Evolutionary conservation across 2,329 filamentous ascomycete genomes (phyloP).

Genomic region (Aspergillus persii): DNA sequence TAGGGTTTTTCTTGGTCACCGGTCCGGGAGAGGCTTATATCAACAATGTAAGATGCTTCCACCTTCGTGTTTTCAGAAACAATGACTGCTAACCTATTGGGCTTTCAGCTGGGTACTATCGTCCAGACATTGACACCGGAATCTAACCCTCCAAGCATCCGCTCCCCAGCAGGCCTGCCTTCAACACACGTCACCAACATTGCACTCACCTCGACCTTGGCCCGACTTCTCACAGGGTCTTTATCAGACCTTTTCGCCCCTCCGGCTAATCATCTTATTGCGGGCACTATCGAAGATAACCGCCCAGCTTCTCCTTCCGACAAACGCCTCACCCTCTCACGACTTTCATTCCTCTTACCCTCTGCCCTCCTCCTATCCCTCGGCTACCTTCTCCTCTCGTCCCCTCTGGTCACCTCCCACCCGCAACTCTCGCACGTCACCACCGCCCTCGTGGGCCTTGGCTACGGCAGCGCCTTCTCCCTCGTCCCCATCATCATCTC

Average conservation of each 20-base stretch:
- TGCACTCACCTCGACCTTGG: slow-evolving; percentile 83
- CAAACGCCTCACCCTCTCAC: slow-evolving; percentile 62
- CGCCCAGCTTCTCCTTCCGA: slow-evolving; percentile 33
- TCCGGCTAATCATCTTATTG: slow-evolving; percentile 59
- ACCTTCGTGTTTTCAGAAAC: too few species aligned
- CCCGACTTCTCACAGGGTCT: slow-evolving; percentile 83
- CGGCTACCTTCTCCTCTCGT: slow-evolving; percentile 75
- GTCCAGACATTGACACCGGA: slow-evolving; percentile 76
- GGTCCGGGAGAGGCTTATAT: slow-evolving; percentile 97
- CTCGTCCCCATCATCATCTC: slow-evolving; percentile 88
- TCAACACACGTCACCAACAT: slow-evolving; percentile 88
- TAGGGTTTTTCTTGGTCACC: slow-evolving; percentile 88
- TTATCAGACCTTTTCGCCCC: slow-evolving; percentile 83
- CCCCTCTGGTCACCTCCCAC: slow-evolving; percentile 75
- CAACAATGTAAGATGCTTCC: slow-evolving; percentile 65
- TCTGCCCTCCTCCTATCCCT: slow-evolving; percentile 72
- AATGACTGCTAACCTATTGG: background rate
- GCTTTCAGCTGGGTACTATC: slow-evolving; percentile 69
- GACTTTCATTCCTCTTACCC: slow-evolving; percentile 73
- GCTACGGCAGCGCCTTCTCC: slow-evolving; percentile 89
- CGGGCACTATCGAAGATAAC: slow-evolving; percentile 47
- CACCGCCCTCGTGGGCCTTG: slow-evolving; percentile 78
- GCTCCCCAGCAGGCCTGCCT: slow-evolving; percentile 60
- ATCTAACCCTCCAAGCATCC: slow-evolving; percentile 51
- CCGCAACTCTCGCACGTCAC: slow-evolving; percentile 81